Evolutionary conservation across 2,329 filamentous ascomycete genomes (phyloP), one percentile per base, ranked within the genome.

Genomic region (Fusarium fujikuroi): DNA sequence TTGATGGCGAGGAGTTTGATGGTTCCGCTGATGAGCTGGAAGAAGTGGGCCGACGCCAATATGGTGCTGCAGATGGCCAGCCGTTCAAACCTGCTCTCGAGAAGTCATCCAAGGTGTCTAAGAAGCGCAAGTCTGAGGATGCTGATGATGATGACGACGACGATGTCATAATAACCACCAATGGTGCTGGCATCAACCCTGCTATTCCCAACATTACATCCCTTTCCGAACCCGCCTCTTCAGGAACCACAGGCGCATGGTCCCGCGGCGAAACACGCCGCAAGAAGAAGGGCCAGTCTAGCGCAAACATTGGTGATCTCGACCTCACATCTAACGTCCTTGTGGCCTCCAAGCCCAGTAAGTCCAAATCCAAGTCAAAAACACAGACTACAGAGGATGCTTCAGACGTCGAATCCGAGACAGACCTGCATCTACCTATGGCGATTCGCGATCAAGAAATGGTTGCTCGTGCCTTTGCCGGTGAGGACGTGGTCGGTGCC

Each of bases 391-490:
- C 46, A 28, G 82, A 81, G 54, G 81, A 83, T 28, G 42, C 32
- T 64, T 73, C 67, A 37, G 81, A 80, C 28, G 77, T 75, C 11
- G 84, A 84, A 18, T 85, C 83, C 5, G 88, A 89, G 34, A 85
- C 69, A 77, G 84, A 85, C 25, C 79, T 85, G 54, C 86, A 88
- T 71, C 82, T 90, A 4, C 89, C 89, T 4, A 84, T 91, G 60
- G 86, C 87, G 28, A 87, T 91, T 75, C 86, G 86, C 56, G 89
- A 91, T 76, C 86, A 88, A 73, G 90, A 91, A 43, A 89, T 97
- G 66, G 91, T 97, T 63, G 91, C 92, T 71, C 89, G 91, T 74
- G 95, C 94, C 9, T 98, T 99, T 81, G 95, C 95, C 5, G 95
- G 94, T 46, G 95, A 95, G 52, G 93, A 97, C 80, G 93, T 97